Base-by-base conservation (phyloP, 805 yeast genomes). In the Saccharomycodes ludwigii region DNA sequence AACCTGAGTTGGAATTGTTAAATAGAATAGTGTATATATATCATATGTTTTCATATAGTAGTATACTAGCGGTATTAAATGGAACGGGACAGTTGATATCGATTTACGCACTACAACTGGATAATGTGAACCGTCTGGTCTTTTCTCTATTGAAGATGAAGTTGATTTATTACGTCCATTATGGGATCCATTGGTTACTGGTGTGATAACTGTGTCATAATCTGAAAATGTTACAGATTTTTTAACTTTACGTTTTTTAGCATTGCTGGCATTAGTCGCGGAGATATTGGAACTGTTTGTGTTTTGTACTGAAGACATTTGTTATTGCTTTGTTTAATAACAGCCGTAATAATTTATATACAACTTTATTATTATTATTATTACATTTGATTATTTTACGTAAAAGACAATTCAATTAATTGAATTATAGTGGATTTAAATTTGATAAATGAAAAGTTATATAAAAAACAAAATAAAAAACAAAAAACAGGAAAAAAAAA, bases 1-100 rank as follows among this genome's bases (percentile, higher is more conserved):
- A n/a, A 54, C 32, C 34, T 64, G 69, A 13, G 48, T 20, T 3
- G 60, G 54, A 12, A 50, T 40, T 19, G 59, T 41, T 3, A 54
- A 40, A 10, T 36, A 36, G 12, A 52, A 36, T 25, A 63, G 36
- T 2, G 46, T 53, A 2, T 36, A 26, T 3, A 41, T 29, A 18
- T 57, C 50, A 27, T 50, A 52, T 6, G 37, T 32, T 4, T 57
- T 44, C 9, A 64, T 40, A 18, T 48, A 47, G 30, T 54, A 62
- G 23, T 54, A 50, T 5, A 52, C 27, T 31, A 65, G 50, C 2
- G 51, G 34, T 1, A 58, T 8, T 22, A 55, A 24, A 38, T 55
- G 61, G 33, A 47, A 40, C 9, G 61, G 61, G 6, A 52, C 34
- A 1, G 54, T 51, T 13, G 30, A 19, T 15, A 44, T 18, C 8